Percentiles rank a stretch among this genome's conserved stretches.
phyloP scores from a whole-genome alignment of 805 yeast genomes.

The Candida insectalens region DNA sequence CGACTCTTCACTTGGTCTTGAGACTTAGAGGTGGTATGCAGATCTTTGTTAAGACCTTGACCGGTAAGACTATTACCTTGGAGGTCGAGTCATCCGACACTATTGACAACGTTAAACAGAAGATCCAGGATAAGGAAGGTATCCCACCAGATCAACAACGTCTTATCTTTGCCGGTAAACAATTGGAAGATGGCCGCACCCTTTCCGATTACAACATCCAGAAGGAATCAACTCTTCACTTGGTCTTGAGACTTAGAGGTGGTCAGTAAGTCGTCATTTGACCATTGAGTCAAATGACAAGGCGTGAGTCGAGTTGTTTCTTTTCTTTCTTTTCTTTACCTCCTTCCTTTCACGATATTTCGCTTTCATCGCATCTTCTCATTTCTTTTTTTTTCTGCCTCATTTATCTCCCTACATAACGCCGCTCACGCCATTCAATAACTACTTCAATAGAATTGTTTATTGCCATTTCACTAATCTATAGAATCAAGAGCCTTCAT shows the following conservation, averaged over 20 bases:
- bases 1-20: conserved; percentile 68
- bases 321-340: too few relatives aligned
- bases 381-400: not conserved
- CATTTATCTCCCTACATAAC: not conserved
- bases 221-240: conserved; percentile 93
- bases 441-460: not conserved
- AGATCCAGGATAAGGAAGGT: conserved; percentile 96
- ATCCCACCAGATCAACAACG: conserved; percentile 98
- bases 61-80: conserved; percentile 67
- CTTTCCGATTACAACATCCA: conserved; percentile 96
- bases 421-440: not conserved
- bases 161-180: conserved; percentile 96
- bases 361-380: not conserved
- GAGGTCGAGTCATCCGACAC: conserved; percentile 98
- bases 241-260: conserved; percentile 97
- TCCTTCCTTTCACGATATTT: not conserved
- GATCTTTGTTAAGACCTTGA: conserved; percentile 46
- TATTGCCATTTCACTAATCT: not conserved
- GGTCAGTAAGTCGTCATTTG: conserved; percentile 52
- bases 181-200: conserved; percentile 94
- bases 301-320: too few relatives aligned
- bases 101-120: conserved; percentile 92
- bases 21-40: conserved; percentile 86
- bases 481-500: conserved; percentile 10
- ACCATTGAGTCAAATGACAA: not conserved